Evolutionary conservation across 208 protist genomes (phyloP).

Genomic region (Porcisia hertigi): DNA sequence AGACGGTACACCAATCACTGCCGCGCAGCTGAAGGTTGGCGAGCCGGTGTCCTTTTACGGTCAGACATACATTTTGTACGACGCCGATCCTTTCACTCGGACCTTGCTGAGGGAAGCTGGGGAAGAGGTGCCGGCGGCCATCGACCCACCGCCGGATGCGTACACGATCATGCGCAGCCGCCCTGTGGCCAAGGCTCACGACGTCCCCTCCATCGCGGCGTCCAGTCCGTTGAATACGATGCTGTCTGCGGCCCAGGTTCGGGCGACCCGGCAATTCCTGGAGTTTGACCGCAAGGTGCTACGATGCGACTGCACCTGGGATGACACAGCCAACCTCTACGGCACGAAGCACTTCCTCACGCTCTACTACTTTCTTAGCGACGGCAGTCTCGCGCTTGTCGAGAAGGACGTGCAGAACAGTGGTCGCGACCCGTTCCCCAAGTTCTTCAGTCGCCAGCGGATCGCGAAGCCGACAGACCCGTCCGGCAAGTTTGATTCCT

Average conservation of each 20-base stretch:
- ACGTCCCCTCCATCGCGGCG: conserved; percentile 79
- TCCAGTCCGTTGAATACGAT: conserved; percentile 67
- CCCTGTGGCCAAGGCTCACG: conserved; percentile 61
- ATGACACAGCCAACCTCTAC: conserved; percentile 88
- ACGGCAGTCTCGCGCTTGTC: conserved; percentile 95
- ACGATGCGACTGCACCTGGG: conserved; percentile 96
- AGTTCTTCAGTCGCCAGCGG: conserved; percentile 94
- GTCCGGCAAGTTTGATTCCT: conserved; percentile 60
- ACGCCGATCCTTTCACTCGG: conserved; percentile 94
- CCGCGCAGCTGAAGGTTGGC: conserved; percentile 88
- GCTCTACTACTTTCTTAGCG: conserved; percentile 97
- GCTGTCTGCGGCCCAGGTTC: conserved; percentile 85
- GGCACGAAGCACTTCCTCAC: conserved; percentile 92
- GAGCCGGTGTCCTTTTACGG: conserved; percentile 93
- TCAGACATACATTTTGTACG: conserved; percentile 92
- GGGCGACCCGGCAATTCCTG: conserved; percentile 91
- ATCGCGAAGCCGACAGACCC: conserved; percentile 73
- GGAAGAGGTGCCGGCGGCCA: conserved; percentile 46
- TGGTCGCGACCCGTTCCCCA: conserved; percentile 96
- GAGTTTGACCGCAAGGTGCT: conserved; percentile 96
- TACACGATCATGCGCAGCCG: conserved; percentile 58
- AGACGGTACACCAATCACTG: conserved; percentile 76
- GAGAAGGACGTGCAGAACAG: conserved; percentile 95
- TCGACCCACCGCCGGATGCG: conserved; percentile 68
- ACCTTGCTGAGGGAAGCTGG: conserved; percentile 78